phyloP scores from a whole-genome alignment of 805 yeast genomes.

The Tetrapisispora arboricola region DNA sequence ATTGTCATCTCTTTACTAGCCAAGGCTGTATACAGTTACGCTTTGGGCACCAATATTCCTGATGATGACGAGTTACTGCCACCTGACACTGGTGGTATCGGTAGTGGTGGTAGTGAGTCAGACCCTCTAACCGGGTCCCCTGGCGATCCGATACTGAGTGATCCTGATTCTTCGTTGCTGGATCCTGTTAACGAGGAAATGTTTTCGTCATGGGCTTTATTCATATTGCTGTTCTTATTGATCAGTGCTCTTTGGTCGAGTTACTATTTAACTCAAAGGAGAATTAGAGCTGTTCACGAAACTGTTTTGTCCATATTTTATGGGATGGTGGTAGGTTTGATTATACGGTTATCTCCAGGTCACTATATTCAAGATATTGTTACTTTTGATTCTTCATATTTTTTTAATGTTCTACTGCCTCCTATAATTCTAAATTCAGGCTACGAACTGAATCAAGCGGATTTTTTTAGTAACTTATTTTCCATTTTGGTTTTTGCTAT shows the following conservation, averaged over 20 bases:
- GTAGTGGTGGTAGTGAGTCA: slow-evolving; percentile 15
- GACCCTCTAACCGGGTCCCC: neutral
- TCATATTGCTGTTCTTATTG: slow-evolving; percentile 68
- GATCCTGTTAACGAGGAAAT: slow-evolving; percentile 92
- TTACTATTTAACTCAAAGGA: slow-evolving; percentile 79
- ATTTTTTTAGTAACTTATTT: slow-evolving; percentile 86
- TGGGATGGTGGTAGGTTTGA: slow-evolving; percentile 91
- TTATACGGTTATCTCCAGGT: slow-evolving; percentile 87
- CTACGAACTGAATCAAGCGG: slow-evolving; percentile 90
- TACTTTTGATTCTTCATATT: slow-evolving; percentile 86
- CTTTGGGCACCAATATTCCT: slow-evolving; percentile 6
- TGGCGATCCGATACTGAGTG: slow-evolving; percentile 34
- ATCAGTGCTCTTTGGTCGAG: slow-evolving; percentile 92
- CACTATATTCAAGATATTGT: slow-evolving; percentile 96
- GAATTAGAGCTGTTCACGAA: slow-evolving; percentile 94
- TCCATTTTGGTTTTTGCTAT: slow-evolving; percentile 89
- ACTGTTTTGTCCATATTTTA: slow-evolving; percentile 92
- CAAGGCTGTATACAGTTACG: slow-evolving; percentile 9
- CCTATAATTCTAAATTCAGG: slow-evolving; percentile 96
- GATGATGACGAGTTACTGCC: slow-evolving; percentile 32
- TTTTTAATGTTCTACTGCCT: slow-evolving; percentile 87
- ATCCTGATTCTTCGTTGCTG: slow-evolving; percentile 45
- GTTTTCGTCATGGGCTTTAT: slow-evolving; percentile 94
- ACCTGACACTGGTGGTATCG: slow-evolving; percentile 21
- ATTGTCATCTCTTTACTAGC: slow-evolving; percentile 9